Base-by-base conservation (phyloP, 148 eudicot species). In the Spergularia bocconei region DNA sequence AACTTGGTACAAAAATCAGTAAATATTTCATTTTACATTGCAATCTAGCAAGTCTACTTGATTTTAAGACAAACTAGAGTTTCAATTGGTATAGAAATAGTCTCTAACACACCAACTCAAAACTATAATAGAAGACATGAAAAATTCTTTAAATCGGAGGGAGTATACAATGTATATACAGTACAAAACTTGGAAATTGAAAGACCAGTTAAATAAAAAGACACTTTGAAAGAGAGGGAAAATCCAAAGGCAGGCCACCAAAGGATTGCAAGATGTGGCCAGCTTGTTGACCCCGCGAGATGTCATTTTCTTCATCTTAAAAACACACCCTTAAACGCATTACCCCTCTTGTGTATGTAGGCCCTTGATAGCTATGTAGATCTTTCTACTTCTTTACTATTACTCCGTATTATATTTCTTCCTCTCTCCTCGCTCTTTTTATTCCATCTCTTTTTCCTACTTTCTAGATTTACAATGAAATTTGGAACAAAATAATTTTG, bases 301-400 rank as follows among this genome's bases (percentile, higher is more conserved):
- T 16, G 90, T 87, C 91, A 20, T 73, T 85, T 65, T 85, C 88
- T 76, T 69, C 23, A 77, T 81, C 83, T 79, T 84, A 69, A 84
- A 83, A 67, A 67, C 77, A 77, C 85, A 62, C 62, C 70, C 70
- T 65, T 55, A 67, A 21, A 66, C 78, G 7, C 71, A 54, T 63
- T 54, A n/a, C 82, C 66, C 60, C 75, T 75, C 83, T 81, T 33
- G 77, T 67, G 73, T 65, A 58, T 69, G 79, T 87, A 84, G 84
- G 91, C 82, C 80, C 87, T 85, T 79, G 74, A 64, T 75, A 88
- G 78, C 85, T 86, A 79, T 82, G 82, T 88, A 85, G 83, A 87
- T 88, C 84, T 86, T 88, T 87, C 88, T 70, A 78, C 80, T 73
- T 16, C 36, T 65, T 63, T 60, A 50, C 70, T 50, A 61, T 75